Percentiles rank a stretch among this genome's conserved stretches.
Conservation (phyloP, 2,329 filamentous ascomycete genomes). For the Calonectria hongkongensis region DNA sequence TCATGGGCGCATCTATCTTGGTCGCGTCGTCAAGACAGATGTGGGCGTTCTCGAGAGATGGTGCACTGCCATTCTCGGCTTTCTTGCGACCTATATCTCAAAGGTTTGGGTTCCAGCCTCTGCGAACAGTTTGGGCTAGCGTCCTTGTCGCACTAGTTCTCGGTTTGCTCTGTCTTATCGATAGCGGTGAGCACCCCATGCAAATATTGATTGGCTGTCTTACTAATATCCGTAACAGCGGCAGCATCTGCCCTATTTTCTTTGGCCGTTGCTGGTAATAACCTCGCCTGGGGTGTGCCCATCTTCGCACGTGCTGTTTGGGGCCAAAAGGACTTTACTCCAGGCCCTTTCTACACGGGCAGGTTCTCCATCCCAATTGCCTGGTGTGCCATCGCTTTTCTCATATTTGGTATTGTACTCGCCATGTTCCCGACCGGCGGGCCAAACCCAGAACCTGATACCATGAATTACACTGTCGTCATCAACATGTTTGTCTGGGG, state of each 20-base stretch:
- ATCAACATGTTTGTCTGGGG: constrained; percentile 24
- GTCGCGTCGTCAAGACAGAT: constrained; percentile 17
- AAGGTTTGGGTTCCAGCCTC: constrained; percentile 9
- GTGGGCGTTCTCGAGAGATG: constrained; percentile 19
- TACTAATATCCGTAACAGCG: background rate
- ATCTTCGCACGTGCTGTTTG: constrained; percentile 17
- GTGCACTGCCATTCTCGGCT: background rate
- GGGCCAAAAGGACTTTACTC: constrained; percentile 5
- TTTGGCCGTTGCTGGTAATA: constrained; percentile 1
- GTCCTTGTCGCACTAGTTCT: background rate
- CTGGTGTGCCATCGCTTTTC: constrained; percentile 11
- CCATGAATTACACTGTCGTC: constrained; percentile 18
- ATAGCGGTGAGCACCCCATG: background rate
- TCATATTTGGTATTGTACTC: constrained; percentile 2
- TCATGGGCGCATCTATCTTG: constrained; percentile 16
- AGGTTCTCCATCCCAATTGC: constrained; percentile 19
- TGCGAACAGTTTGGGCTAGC: constrained; percentile 18
- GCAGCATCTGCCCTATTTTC: constrained; percentile 19
- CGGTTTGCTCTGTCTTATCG: constrained; percentile 10
- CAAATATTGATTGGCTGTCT: background rate
- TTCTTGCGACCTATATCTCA: constrained; percentile 3
- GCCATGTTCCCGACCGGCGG: constrained; percentile 17
- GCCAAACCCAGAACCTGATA: constrained; percentile 3
- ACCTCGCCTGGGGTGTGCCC: constrained; percentile 11
- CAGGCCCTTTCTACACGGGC: constrained; percentile 9